phyloP scores from a whole-genome alignment of 2,329 filamentous ascomycete genomes.

The Sphaerulina populicola region DNA sequence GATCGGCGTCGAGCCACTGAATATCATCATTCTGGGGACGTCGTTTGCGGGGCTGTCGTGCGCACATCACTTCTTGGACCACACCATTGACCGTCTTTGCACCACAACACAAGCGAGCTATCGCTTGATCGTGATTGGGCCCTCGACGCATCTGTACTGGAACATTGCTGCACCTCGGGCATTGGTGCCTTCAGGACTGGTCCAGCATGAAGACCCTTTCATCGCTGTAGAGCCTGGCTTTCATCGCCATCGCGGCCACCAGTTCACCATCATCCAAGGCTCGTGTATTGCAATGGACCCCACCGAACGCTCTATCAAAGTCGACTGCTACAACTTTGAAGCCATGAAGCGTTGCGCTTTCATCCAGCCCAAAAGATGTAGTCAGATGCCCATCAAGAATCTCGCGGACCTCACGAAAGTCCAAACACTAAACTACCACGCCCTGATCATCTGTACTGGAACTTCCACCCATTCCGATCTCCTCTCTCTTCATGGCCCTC shows the following conservation, averaged over 20 bases:
- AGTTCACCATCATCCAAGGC: conserved; percentile 34
- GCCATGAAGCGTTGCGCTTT: conserved; percentile 16
- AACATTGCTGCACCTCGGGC: conserved; percentile 35
- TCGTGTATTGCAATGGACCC: conserved; percentile 27
- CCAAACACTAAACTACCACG: conserved; percentile 30
- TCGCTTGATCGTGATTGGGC: conserved; percentile 32
- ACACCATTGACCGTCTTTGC: conserved; percentile 27
- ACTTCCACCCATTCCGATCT: conserved; percentile 32
- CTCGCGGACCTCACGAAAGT: conserved; percentile 3
- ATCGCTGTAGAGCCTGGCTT: conserved; percentile 32
- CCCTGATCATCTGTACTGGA: conserved; percentile 34
- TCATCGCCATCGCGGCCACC: conserved; percentile 26
- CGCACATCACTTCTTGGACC: conserved; percentile 33
- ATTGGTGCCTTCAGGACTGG: conserved; percentile 31
- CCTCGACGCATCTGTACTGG: conserved; percentile 35
- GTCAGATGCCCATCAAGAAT: conserved; percentile 2
- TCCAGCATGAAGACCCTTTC: conserved; percentile 32
- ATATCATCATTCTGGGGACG: conserved; percentile 35
- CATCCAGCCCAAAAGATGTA: conserved; percentile 4
- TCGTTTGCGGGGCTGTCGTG: conserved; percentile 35
- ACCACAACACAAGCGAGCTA: conserved; percentile 20
- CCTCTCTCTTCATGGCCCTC: conserved; percentile 30
- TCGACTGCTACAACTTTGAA: conserved; percentile 21
- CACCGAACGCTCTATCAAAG: conserved; percentile 23
- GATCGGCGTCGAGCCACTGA: conserved; percentile 23